Evolutionary conservation across 2,329 filamentous ascomycete genomes (phyloP), one percentile per base, ranked within the genome.

Genomic region (Aureobasidium sp.): DNA sequence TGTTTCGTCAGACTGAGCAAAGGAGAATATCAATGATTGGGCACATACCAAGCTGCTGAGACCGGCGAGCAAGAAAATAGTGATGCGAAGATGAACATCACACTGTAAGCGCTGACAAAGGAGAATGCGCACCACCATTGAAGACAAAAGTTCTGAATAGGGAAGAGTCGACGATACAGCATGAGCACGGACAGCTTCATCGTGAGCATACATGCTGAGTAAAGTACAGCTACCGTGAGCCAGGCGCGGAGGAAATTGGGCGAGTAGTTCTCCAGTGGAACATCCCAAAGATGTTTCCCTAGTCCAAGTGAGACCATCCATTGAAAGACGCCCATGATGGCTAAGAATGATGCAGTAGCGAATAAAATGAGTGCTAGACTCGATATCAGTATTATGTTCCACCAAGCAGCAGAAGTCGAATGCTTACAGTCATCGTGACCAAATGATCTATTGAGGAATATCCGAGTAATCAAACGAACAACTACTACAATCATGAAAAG

Each of bases 161-260:
- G 55, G n/a, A 63, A 63, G 20, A 63, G 47, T 29, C 62, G 62
- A 13, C 47, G 55, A 8, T 61, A 63, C 1, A 63, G 48, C 41
- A 63, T 51, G 32, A 63, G 57, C 3, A 63, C 44, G 4, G 62
- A 63, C 13, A 63, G n/a, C 46, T 62, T 63, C 36, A 61, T 55
- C 63, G 79, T 69, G 1, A 62, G 43, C 60, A 62, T 62, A 17
- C 51, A 56, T 13, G 43, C 50, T 10, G 46, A 41, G 43, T 62
- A 62, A 0, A 62, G 36, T 20, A 62, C 43, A 17, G 60, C 52
- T 12, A 24, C 50, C 15, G 44, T 41, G 3, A 56, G 37, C 51
- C 52, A 62, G 12, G 44, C 52, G 10, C 37, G 50, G 32, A 62
- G 60, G 34, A 62, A 62, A 5, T 24, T 12, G 8, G 60, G 60